Conservation (phyloP, 2,329 filamentous ascomycete species). For the Ceratocystiopsis brevicomis region DNA sequence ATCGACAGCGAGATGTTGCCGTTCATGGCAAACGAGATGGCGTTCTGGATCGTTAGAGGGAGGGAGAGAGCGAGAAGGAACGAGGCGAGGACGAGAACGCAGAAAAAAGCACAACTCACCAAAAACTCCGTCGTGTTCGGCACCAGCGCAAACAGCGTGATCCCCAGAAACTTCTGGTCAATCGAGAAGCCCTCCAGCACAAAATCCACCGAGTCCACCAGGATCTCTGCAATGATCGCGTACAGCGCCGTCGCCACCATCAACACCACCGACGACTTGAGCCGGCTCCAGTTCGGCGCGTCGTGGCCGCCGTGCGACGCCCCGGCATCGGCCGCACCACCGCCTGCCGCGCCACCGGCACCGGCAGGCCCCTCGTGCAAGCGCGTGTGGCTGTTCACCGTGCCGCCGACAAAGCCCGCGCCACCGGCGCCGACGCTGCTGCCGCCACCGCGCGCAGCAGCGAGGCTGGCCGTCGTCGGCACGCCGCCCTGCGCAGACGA, state of each 20-base stretch:
- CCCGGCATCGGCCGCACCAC: not conserved
- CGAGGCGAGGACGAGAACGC: no score
- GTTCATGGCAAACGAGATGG: slow-evolving; percentile 98
- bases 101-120: slow-evolving; percentile 35
- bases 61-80: no score
- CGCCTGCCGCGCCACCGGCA: not conserved
- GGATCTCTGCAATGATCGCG: slow-evolving; percentile 89
- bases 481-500: not conserved
- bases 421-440: slow-evolving; percentile 4
- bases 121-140: slow-evolving; percentile 97
- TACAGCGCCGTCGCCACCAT: slow-evolving; percentile 80
- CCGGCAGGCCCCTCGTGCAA: no score
- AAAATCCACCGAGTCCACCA: slow-evolving; percentile 95
- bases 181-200: slow-evolving; percentile 78
- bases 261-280: slow-evolving; percentile 77
- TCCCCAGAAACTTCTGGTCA: slow-evolving; percentile 92
- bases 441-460: no score
- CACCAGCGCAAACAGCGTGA: slow-evolving; percentile 89
- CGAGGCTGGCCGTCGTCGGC: no score
- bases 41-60: slow-evolving; percentile 43
- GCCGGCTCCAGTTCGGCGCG: slow-evolving; percentile 93
- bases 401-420: not conserved
- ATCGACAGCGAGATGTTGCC: slow-evolving; percentile 96
- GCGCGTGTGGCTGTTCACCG: not conserved
- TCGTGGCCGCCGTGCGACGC: slow-evolving; percentile 58